phyloP scores from a whole-genome alignment of 768 basidiomycete species.

The Hericium erinaceus region DNA sequence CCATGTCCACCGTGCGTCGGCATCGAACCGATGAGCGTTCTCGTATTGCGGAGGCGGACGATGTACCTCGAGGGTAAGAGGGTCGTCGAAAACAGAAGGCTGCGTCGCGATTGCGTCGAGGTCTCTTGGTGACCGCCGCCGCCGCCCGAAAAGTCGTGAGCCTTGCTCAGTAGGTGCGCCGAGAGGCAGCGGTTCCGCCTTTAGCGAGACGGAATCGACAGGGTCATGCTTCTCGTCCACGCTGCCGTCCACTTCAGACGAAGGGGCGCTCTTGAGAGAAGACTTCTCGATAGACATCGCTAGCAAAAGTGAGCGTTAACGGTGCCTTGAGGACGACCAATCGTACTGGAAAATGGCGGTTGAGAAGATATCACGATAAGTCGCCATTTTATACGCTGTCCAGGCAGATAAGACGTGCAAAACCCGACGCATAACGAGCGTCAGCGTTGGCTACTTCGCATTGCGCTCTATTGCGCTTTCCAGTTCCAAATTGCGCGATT shows the following conservation, averaged over 20 bases:
- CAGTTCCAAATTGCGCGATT: constrained; percentile 1
- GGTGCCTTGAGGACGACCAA: neutral
- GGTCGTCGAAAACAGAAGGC: constrained; percentile 55
- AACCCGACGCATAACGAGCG: neutral
- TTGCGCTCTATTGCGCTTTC: constrained; percentile 1
- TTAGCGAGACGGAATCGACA: constrained; percentile 10
- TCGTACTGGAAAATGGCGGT: neutral
- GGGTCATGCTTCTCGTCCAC: constrained; percentile 13
- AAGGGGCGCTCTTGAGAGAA: constrained; percentile 7
- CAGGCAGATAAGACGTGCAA: neutral
- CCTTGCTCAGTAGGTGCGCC: constrained; percentile 3
- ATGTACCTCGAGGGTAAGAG: constrained; percentile 37
- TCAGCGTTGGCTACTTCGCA: neutral
- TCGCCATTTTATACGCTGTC: neutral
- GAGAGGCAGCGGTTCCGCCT: constrained; percentile 8
- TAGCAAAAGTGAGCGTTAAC: neutral
- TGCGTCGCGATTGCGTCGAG: constrained; percentile 50
- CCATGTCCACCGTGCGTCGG: constrained; percentile 61
- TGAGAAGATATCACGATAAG: neutral
- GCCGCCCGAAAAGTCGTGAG: constrained; percentile 22
- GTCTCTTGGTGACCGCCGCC: constrained; percentile 18
- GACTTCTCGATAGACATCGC: constrained; percentile 10
- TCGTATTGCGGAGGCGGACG: constrained; percentile 46
- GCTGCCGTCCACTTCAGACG: constrained; percentile 6
- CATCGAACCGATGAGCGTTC: constrained; percentile 57